Evolutionary conservation across 495 filamentous ascomycete genomes (phyloP).

Genomic region (Aspergillus olivimuriae): DNA sequence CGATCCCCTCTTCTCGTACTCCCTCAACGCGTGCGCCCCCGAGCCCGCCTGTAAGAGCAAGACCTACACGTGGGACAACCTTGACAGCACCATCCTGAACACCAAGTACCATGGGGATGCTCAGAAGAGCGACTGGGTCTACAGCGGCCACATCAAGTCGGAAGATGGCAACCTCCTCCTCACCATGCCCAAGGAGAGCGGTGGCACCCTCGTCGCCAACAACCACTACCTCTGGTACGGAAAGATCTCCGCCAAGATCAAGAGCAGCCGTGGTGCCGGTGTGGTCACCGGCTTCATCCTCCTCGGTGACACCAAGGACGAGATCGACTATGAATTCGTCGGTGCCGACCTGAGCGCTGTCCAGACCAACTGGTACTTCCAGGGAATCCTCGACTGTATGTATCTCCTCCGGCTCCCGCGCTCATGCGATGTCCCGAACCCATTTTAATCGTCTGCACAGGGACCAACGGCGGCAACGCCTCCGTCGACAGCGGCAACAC

Average conservation of each 20-base stretch:
- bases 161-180: constrained; percentile 60
- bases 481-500: constrained; percentile 58
- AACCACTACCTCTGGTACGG: constrained; percentile 97
- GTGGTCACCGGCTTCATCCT: constrained; percentile 96
- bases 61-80: constrained; percentile 59
- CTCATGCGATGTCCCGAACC: too few species aligned
- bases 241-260: constrained; percentile 78
- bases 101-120: constrained; percentile 81
- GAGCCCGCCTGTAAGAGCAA: constrained; percentile 71
- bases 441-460: constrained; percentile 49
- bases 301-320: constrained; percentile 90
- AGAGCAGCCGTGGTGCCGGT: constrained; percentile 76
- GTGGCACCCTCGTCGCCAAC: constrained; percentile 77
- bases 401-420: constrained; percentile 26
- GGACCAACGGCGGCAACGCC: constrained; percentile 64
- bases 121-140: constrained; percentile 75
- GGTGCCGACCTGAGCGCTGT: constrained; percentile 69
- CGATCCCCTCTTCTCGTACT: constrained; percentile 75
- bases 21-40: constrained; percentile 80
- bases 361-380: constrained; percentile 96
- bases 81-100: constrained; percentile 62
- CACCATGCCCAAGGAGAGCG: constrained; percentile 81
- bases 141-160: constrained; percentile 63
- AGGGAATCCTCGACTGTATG: constrained; percentile 89
- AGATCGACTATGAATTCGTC: constrained; percentile 95